These are phyloP conservation scores for Blastomyces gilchristii DNA, from an alignment of 2,329 filamentous ascomycete genomes.

Conservation along the genomic window DNA sequence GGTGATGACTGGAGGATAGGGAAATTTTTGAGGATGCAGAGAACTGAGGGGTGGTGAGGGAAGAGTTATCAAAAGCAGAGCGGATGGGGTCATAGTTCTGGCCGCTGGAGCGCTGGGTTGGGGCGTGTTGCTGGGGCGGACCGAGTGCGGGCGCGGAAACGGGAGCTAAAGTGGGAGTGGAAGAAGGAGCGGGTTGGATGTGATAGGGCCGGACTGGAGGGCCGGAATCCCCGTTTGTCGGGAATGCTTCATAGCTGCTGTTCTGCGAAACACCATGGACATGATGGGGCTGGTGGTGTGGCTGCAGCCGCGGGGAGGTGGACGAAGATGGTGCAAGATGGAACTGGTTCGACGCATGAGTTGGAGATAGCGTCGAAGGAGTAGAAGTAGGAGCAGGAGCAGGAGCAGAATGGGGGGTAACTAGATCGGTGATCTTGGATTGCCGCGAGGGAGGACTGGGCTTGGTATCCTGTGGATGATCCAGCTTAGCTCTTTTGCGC, in stretches of 20 bases:
- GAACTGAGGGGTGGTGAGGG: slow-evolving; percentile 29
- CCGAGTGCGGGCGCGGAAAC: slow-evolving; percentile 37
- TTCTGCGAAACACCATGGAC: slow-evolving; percentile 20
- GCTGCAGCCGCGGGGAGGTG: slow-evolving; percentile 13
- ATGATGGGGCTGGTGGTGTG: slow-evolving; percentile 10
- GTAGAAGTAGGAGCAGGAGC: background rate
- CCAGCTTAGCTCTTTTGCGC: slow-evolving; percentile 41
- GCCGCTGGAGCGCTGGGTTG: slow-evolving; percentile 53
- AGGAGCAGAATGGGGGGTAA: slow-evolving; percentile 17
- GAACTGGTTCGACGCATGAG: background rate
- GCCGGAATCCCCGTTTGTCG: slow-evolving; percentile 37
- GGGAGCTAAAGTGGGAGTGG: slow-evolving; percentile 32
- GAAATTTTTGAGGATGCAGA: slow-evolving; percentile 22
- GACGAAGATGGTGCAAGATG: slow-evolving; percentile 8
- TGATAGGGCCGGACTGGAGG: slow-evolving; percentile 51
- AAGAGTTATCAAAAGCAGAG: slow-evolving; percentile 47
- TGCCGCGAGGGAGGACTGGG: slow-evolving; percentile 24
- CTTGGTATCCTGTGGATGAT: slow-evolving; percentile 21
- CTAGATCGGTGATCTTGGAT: slow-evolving; percentile 34
- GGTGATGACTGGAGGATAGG: slow-evolving; percentile 34
- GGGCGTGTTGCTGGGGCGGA: slow-evolving; percentile 34
- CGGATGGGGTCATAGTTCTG: slow-evolving; percentile 86
- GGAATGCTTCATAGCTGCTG: slow-evolving; percentile 34
- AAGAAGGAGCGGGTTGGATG: slow-evolving; percentile 38
- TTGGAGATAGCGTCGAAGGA: slow-evolving; percentile 1